Base-by-base conservation (phyloP, 805 yeast genomes). In the Vanderwaltozyma yarrowii region DNA sequence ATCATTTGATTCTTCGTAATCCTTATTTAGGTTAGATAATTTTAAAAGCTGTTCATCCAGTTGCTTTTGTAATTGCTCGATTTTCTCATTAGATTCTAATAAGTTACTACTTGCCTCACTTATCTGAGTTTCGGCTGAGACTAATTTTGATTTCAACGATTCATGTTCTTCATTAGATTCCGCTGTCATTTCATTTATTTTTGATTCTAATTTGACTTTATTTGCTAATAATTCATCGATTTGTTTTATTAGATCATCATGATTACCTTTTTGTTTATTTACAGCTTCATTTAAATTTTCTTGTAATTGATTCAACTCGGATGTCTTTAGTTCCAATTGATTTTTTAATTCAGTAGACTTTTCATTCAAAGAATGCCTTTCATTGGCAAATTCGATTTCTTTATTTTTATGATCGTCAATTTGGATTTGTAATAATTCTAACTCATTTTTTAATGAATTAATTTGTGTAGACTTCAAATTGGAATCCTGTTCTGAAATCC, bases 1-100 rank as follows among this genome's bases (percentile, higher is more conserved):
- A 24, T 61, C 65, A 28, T 52, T 52, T 0, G 45, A 39, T 13
- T 40, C 45, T 30, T 56, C 60, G 13, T 47, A 44, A 15, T 56
- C 56, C 19, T 39, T 43, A 26, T 50, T 44, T 35, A 60, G 37
- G 8, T 39, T 32, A 15, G 42, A 41, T 18, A 30, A 51, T 37
- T 32, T 42, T 21, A 6, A 34, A 36, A 31, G 36, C 49, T 53
- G 44, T 1, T 24, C 30, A 26, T 42, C 41, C 4, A 56, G 23
- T 18, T 56, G 52, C 18, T 48, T 50, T 15, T 37, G 36, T 2
- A 40, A 35, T 35, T 40, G 40, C 5, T 26, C 24, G 4, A 14
- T 29, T 17, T 40, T 39, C 2, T 19, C 30, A 13, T 36, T 35
- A 2, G 37, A 15, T 16, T 32, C 25, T 6, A 31, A 17, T 12